phyloP scores from a whole-genome alignment of 2,329 filamentous ascomycete genomes.

The Penicillium sclerotigenum region DNA sequence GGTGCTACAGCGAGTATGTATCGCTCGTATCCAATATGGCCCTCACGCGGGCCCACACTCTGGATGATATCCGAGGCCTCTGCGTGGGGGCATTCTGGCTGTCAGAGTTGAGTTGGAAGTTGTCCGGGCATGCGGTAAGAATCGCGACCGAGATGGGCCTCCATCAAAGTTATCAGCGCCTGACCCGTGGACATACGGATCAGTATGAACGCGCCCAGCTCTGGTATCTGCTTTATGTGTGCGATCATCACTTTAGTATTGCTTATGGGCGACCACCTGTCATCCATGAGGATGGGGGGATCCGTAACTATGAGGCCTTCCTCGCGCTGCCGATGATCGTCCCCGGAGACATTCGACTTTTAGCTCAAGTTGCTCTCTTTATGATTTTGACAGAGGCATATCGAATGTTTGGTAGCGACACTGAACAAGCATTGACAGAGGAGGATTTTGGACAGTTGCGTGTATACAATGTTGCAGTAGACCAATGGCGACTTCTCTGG shows the following conservation, averaged over 20 bases:
- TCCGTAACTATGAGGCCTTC: conserved; percentile 58
- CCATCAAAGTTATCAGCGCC: conserved; percentile 53
- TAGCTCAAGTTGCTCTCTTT: conserved; percentile 58
- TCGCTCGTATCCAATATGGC: conserved; percentile 56
- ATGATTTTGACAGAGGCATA: conserved; percentile 57
- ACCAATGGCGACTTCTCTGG: conserved; percentile 53
- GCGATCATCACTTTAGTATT: conserved; percentile 64
- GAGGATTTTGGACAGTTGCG: conserved; percentile 52
- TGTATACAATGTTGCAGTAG: conserved; percentile 48
- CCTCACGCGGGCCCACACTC: conserved; percentile 56
- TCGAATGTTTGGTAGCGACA: conserved; percentile 58
- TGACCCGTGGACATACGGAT: conserved; percentile 48
- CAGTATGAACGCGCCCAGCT: conserved; percentile 56
- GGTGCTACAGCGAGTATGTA: conserved; percentile 58
- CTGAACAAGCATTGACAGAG: conserved; percentile 50
- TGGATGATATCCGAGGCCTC: conserved; percentile 58
- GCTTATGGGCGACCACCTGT: conserved; percentile 59
- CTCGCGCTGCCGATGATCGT: conserved; percentile 52
- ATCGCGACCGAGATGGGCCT: conserved; percentile 58
- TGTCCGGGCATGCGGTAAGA: conserved; percentile 58
- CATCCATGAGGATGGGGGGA: conserved; percentile 56
- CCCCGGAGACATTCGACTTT: conserved; percentile 54
- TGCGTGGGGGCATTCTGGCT: conserved; percentile 63
- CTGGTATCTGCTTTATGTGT: conserved; percentile 64
- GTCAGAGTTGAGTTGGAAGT: conserved; percentile 60